Evolutionary conservation across 495 filamentous ascomycete genomes (phyloP).

Genomic region (Penicillium verhagenii): DNA sequence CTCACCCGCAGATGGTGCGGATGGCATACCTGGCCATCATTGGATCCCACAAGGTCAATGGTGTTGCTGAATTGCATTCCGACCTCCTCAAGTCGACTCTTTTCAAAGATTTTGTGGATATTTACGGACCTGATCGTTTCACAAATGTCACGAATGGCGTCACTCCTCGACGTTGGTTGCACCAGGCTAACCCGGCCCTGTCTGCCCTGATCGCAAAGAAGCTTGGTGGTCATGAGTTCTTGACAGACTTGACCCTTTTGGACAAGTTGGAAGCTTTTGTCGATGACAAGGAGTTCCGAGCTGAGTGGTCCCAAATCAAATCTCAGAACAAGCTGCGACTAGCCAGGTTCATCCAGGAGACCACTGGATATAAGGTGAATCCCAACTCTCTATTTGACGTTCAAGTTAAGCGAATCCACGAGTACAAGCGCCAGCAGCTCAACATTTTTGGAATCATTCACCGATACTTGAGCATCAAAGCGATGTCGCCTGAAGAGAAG

Average conservation of each 20-base stretch:
- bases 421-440: constrained; percentile 98
- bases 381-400: constrained; percentile 90
- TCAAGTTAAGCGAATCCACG: constrained; percentile 98
- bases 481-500: constrained; percentile 75
- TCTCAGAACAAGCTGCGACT: constrained; percentile 75
- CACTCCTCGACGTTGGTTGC: constrained; percentile 91
- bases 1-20: constrained; percentile 94
- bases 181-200: constrained; percentile 92
- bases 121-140: constrained; percentile 95
- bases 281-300: constrained; percentile 84
- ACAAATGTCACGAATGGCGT: constrained; percentile 98
- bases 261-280: constrained; percentile 77
- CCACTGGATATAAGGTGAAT: constrained; percentile 76
- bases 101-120: constrained; percentile 94
- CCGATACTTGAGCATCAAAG: constrained; percentile 86
- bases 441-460: constrained; percentile 99
- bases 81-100: constrained; percentile 98
- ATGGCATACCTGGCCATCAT: constrained; percentile 96
- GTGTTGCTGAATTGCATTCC: constrained; percentile 94
- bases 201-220: constrained; percentile 92
- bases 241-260: constrained; percentile 83
- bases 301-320: constrained; percentile 90
- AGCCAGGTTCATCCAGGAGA: constrained; percentile 83
- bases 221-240: constrained; percentile 74
- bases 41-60: constrained; percentile 98